Evolutionary conservation across 2,329 filamentous ascomycete genomes (phyloP).

Genomic region (Colletotrichum abscissum): DNA sequence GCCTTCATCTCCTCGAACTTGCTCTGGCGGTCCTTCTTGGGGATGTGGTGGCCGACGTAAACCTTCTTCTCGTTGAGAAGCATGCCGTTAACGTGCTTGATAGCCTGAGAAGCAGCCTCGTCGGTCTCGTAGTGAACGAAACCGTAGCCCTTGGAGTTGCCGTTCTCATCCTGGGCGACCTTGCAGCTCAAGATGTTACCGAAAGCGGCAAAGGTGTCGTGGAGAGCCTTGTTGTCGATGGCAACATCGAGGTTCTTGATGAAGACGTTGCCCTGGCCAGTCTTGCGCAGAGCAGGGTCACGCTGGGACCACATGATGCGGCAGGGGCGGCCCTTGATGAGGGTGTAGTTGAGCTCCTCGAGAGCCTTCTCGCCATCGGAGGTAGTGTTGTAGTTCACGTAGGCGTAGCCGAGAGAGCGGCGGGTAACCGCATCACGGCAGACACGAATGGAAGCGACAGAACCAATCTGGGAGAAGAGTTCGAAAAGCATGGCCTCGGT

Average conservation of each 20-base stretch:
- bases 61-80: constrained; percentile 99
- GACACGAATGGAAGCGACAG: constrained; percentile 98
- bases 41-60: constrained; percentile 98
- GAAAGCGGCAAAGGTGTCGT: constrained; percentile 98
- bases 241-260: constrained; percentile 99
- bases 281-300: constrained; percentile 98
- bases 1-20: constrained; percentile 99
- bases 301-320: constrained; percentile 99
- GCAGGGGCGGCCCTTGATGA: constrained; percentile 98
- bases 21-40: constrained; percentile 99
- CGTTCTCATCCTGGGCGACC: constrained; percentile 96
- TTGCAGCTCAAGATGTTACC: constrained; percentile 99
- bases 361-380: constrained; percentile 96
- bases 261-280: constrained; percentile 98
- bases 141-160: constrained; percentile 97
- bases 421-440: constrained; percentile 99
- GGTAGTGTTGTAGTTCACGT: constrained; percentile 99
- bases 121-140: constrained; percentile 99
- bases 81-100: constrained; percentile 99
- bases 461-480: constrained; percentile 99
- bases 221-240: constrained; percentile 99
- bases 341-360: constrained; percentile 99
- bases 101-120: constrained; percentile 94
- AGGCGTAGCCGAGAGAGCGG: constrained; percentile 98
- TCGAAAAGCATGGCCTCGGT: constrained; percentile 99